Base-by-base conservation (phyloP, 2,329 filamentous ascomycete genomes). In the Calycina marina region DNA sequence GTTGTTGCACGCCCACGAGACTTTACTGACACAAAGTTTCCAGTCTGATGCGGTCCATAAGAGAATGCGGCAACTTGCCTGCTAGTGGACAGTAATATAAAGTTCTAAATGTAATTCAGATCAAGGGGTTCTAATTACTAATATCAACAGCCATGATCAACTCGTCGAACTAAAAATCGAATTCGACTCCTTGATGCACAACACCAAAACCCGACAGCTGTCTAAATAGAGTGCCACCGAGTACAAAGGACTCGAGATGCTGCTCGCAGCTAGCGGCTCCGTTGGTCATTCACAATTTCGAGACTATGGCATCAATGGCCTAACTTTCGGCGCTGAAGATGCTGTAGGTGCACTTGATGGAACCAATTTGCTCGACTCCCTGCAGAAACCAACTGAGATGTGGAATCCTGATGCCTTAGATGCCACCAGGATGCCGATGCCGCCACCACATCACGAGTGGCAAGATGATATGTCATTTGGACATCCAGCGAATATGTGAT, bases 51-150 rank as follows among this genome's bases (percentile, higher is more conserved):
- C 27, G 31, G 18, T 37, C 35, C 9, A 47, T 47, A 43, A 40
- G 37, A 29, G 43, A 45, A 30, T 37, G 41, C 20, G 44, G 44
- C 4, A 47, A 43, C 30, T 25, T 45, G 9, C 40, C 44, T 11
- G 42, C 41, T 9, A 38, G 31, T 25, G 43, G 20, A 22, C n/a
- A 22, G 20, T 22, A 22, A 22, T 8, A 9, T n/a, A 22, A 9
- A 9, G 8, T 22, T 22, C 20, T 22, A 9, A 22, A 22, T 22
- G n/a, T 22, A 9, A 2, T 22, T 2, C 20, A 9, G 20, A 22
- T 22, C n/a, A n/a, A n/a, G n/a, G n/a, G n/a, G n/a, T n/a, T n/a
- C n/a, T n/a, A n/a, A n/a, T n/a, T n/a, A n/a, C n/a, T 22, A 8
- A 22, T 9, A 22, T 22, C n/a, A 8, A 22, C 20, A 22, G 20